phyloP scores from a whole-genome alignment of 768 basidiomycete genomes.

The Hortiboletus flavorubellus region DNA sequence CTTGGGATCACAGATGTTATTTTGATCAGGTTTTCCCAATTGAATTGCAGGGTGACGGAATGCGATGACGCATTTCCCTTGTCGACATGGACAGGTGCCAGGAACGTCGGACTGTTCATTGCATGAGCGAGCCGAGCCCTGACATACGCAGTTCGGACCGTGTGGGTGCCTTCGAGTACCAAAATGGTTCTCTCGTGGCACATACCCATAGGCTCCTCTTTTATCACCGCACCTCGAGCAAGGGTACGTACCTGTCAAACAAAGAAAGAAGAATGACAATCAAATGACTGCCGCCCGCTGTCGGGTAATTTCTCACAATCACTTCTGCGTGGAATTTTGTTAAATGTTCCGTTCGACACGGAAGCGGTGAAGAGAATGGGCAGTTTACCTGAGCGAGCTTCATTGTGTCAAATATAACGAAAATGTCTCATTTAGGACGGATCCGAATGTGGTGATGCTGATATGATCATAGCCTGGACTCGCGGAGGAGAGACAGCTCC shows the following conservation, averaged over 20 bases:
- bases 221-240: neutral
- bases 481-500: slow-evolving; percentile 2
- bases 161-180: neutral
- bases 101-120: slow-evolving; percentile 12
- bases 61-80: slow-evolving; percentile 8
- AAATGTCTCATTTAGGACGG: slow-evolving; percentile 14
- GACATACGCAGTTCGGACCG: slow-evolving; percentile 3
- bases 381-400: slow-evolving; percentile 8
- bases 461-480: slow-evolving; percentile 9
- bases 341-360: slow-evolving; percentile 20
- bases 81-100: neutral
- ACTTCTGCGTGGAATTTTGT: slow-evolving; percentile 16
- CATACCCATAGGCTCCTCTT: neutral
- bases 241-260: slow-evolving; percentile 7
- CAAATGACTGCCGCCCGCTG: neutral
- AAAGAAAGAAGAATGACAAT: slow-evolving; percentile 2
- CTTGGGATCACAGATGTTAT: slow-evolving; percentile 13
- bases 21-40: slow-evolving; percentile 10
- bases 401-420: slow-evolving; percentile 10
- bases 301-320: slow-evolving; percentile 14
- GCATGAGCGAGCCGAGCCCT: neutral
- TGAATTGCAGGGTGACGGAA: slow-evolving; percentile 15
- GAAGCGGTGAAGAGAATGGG: slow-evolving; percentile 9
- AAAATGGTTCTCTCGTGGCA: neutral
- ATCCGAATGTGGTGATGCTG: slow-evolving; percentile 15